Percentiles rank a stretch among this genome's conserved stretches.
These are phyloP conservation scores for Acanthamoeba castellanii DNA, from an alignment of 208 protist species.

Conservation along the genomic window DNA sequence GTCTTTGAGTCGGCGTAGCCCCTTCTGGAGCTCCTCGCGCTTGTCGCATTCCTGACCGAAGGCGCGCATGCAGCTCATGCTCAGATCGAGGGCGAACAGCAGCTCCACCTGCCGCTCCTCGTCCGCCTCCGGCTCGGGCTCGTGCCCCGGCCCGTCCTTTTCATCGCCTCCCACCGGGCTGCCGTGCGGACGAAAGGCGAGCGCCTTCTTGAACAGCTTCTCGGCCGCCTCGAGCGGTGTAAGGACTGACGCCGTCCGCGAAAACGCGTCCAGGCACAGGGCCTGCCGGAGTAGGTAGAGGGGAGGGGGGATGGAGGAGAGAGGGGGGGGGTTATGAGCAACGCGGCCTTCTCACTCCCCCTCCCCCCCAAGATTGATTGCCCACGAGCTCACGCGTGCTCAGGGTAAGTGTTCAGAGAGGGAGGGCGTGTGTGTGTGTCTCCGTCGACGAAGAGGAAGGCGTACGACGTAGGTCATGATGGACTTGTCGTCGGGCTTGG, in stretches of 20 bases:
- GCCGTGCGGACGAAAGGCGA: background rate
- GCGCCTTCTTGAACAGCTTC: background rate
- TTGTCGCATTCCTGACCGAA: background rate
- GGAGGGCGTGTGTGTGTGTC: too few relatives aligned
- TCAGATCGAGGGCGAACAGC: background rate
- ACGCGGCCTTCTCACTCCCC: too few relatives aligned
- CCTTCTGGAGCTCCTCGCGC: background rate
- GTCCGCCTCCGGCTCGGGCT: background rate
- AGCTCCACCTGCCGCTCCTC: background rate
- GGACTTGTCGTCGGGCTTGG: slow-evolving; percentile 61
- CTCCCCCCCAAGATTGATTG: too few relatives aligned
- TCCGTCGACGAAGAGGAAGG: background rate
- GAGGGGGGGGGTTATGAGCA: background rate
- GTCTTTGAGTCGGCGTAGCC: background rate
- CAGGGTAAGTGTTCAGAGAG: too few relatives aligned
- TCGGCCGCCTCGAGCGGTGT: background rate
- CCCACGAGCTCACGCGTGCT: too few relatives aligned
- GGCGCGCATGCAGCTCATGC: background rate
- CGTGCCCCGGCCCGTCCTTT: too few relatives aligned
- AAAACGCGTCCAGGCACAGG: background rate
- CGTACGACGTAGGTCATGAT: slow-evolving; percentile 66
- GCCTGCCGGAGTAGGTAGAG: background rate
- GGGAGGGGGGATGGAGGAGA: background rate
- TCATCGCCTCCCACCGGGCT: background rate
- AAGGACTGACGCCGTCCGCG: background rate